Conservation (phyloP, 106 monocot species). For the Dactylorhiza incarnata region DNA sequence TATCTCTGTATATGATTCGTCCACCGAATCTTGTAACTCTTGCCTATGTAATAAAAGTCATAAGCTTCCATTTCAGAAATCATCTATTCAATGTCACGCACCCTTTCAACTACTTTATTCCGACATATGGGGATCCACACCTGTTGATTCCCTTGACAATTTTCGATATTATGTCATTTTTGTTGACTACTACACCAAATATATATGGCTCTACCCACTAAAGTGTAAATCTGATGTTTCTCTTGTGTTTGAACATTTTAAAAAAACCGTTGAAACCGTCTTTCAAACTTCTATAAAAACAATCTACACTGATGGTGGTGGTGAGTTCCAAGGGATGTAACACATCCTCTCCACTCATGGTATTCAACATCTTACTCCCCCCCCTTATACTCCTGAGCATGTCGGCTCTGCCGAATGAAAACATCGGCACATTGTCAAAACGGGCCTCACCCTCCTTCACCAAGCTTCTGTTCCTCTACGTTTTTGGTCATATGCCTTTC, state of each 20-base stretch:
- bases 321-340: background rate
- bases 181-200: background rate
- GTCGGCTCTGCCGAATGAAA: background rate
- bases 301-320: background rate
- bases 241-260: no score
- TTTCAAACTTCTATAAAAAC: background rate
- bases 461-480: background rate
- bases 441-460: background rate
- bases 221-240: background rate
- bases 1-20: no score
- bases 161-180: background rate
- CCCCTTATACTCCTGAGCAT: background rate
- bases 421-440: background rate
- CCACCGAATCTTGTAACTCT: no score
- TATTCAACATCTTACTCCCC: background rate
- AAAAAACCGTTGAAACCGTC: no score
- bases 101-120: background rate
- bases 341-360: background rate
- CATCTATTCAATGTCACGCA: no score
- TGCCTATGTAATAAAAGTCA: no score
- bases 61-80: no score
- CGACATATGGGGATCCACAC: background rate
- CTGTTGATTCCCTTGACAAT: background rate
- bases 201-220: background rate
- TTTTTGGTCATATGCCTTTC: background rate